Conservation (phyloP, 805 yeast genomes). For the Zygotorulaspora sp. region DNA sequence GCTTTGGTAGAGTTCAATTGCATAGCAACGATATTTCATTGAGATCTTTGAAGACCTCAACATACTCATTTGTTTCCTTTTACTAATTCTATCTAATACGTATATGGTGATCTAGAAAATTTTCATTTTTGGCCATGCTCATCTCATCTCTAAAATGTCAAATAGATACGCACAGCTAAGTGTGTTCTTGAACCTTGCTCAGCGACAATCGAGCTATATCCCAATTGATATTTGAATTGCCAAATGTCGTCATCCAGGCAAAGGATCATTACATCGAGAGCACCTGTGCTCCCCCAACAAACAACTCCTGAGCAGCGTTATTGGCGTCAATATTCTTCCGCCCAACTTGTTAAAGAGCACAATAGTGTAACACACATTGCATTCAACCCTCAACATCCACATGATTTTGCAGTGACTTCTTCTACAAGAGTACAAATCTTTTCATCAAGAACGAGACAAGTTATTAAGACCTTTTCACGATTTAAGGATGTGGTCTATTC, state of each 20-base stretch:
- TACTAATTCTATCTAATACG: too few species aligned
- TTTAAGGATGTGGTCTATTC: conserved; percentile 90
- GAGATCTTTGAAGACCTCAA: too few species aligned
- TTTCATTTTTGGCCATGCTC: conserved; percentile 7
- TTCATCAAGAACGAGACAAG: conserved; percentile 91
- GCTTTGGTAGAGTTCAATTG: too few species aligned
- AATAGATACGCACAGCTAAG: too few species aligned
- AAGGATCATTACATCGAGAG: conserved; percentile 59
- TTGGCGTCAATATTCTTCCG: conserved; percentile 83
- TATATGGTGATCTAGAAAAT: conserved; percentile 4
- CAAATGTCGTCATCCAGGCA: conserved; percentile 70
- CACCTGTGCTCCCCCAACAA: conserved; percentile 69
- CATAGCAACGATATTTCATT: too few species aligned
- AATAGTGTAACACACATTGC: conserved; percentile 84
- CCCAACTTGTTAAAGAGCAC: conserved; percentile 89
- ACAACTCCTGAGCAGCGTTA: conserved; percentile 90
- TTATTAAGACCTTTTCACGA: conserved; percentile 74
- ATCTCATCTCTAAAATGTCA: conserved; percentile 7
- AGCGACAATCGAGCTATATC: too few species aligned
- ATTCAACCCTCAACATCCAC: conserved; percentile 81
- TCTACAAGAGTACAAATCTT: conserved; percentile 89
- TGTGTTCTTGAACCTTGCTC: too few species aligned
- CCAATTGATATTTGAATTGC: too few species aligned
- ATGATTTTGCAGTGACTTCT: conserved; percentile 90
- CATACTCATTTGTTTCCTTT: too few species aligned